Conservation (phyloP, 176 grass and related monocot genomes). For the Hsuehochloa calcarea region DNA sequence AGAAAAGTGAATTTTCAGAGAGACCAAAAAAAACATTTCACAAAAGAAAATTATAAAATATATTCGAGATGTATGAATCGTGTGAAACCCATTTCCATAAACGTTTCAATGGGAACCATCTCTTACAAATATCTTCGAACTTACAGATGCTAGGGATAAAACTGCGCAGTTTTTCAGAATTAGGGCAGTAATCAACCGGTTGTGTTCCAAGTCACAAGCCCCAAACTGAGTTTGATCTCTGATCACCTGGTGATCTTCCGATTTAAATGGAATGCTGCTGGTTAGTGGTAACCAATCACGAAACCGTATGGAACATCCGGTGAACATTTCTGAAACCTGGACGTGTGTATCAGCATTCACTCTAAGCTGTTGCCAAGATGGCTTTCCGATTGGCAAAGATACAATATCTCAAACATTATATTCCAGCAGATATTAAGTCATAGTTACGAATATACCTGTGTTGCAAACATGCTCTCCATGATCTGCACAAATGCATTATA, state of each 20-base stretch:
- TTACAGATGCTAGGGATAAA: too few species aligned
- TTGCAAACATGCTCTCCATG: conserved; percentile 32
- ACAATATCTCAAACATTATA: not conserved
- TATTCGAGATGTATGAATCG: not conserved
- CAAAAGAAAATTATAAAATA: not conserved
- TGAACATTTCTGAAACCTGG: not conserved
- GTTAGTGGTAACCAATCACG: not conserved
- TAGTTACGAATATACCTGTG: not conserved
- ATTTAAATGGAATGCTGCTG: not conserved
- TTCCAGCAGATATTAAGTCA: not conserved
- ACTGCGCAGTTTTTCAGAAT: not conserved
- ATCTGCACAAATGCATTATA: conserved; percentile 18
- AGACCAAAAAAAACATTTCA: not conserved
- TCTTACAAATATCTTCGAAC: too few species aligned
- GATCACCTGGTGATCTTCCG: not conserved
- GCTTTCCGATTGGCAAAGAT: not conserved
- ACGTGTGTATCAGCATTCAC: not conserved
- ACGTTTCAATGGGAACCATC: not conserved
- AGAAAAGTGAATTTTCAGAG: not conserved
- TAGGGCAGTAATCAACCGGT: not conserved
- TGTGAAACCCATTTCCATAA: not conserved
- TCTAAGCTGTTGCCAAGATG: not conserved
- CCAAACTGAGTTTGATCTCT: not conserved
- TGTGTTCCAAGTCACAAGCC: not conserved
- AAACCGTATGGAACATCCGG: not conserved